These are phyloP conservation scores for Gynostemma pentaphyllum DNA, from an alignment of 306 rosid genomes.

Conservation along the genomic window DNA sequence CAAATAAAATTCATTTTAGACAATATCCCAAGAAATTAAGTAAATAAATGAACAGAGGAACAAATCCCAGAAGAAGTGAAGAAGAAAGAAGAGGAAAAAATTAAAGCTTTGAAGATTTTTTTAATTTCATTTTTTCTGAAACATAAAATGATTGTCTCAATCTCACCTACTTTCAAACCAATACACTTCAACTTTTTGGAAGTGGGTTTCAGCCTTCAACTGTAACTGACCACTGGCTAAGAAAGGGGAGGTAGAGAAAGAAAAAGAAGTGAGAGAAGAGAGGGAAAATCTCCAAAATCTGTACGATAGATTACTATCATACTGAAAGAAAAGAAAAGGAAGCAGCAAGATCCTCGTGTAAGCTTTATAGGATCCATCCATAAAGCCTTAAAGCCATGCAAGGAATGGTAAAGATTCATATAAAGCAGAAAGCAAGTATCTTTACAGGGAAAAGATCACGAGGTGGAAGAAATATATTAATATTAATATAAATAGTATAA, in stretches of 20 bases:
- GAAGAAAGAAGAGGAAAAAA: no score
- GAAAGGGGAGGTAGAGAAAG: conserved; percentile 8
- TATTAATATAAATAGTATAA: background rate
- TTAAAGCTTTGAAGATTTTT: conserved; percentile 16
- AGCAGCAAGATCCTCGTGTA: conserved; percentile 45
- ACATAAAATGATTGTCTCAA: conserved; percentile 8
- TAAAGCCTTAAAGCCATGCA: conserved; percentile 53
- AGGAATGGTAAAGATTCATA: conserved; percentile 20
- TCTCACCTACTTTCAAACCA: conserved; percentile 21
- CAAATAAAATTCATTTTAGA: background rate
- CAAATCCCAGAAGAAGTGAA: conserved; percentile 3
- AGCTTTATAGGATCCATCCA: conserved; percentile 37
- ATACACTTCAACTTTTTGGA: conserved; percentile 10
- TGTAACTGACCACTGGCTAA: conserved; percentile 13
- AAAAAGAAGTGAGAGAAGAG: conserved; percentile 14
- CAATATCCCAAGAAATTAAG: no score
- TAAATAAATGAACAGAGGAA: background rate
- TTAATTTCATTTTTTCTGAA: no score
- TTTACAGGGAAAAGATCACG: background rate
- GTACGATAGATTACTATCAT: conserved; percentile 37
- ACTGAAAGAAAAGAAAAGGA: conserved; percentile 27
- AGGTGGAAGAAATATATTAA: background rate
- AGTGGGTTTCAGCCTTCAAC: conserved; percentile 6
- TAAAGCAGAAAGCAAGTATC: conserved; percentile 17
- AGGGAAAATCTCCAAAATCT: conserved; percentile 36